Percentiles rank a stretch among this genome's conserved stretches.
phyloP scores from a whole-genome alignment of 768 basidiomycete genomes.

The Tephrocybe sp. region DNA sequence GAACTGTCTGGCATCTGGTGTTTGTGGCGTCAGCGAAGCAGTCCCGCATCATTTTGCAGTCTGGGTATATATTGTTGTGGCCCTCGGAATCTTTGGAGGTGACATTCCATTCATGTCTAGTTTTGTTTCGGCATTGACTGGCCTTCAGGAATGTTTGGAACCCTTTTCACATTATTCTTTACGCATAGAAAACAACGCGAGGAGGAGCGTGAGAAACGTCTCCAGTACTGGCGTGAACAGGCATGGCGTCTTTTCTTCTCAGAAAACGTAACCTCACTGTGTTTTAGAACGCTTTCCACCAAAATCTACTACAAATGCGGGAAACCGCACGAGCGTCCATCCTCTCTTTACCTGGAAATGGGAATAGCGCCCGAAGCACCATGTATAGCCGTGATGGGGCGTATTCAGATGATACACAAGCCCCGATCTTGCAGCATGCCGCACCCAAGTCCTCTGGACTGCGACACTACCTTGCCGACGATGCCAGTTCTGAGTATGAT shows the following conservation, averaged over 20 bases:
- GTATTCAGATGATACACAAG: slow-evolving; percentile 53
- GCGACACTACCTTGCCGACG: slow-evolving; percentile 51
- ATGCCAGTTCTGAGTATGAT: slow-evolving; percentile 49
- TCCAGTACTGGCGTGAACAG: slow-evolving; percentile 91
- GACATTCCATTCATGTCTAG: slow-evolving; percentile 20
- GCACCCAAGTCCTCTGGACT: slow-evolving; percentile 56
- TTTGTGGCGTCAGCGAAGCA: slow-evolving; percentile 64
- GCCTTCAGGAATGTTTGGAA: slow-evolving; percentile 68
- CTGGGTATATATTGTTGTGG: slow-evolving; percentile 76
- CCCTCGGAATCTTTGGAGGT: slow-evolving; percentile 73
- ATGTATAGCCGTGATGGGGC: slow-evolving; percentile 49
- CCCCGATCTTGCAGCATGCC: slow-evolving; percentile 51
- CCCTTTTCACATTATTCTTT: slow-evolving; percentile 66
- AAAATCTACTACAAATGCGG: slow-evolving; percentile 78
- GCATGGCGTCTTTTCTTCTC: slow-evolving; percentile 29
- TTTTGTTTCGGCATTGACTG: not conserved
- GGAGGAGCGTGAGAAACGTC: slow-evolving; percentile 76
- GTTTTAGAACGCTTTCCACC: slow-evolving; percentile 71
- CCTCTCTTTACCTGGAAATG: slow-evolving; percentile 50
- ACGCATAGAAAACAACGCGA: slow-evolving; percentile 73
- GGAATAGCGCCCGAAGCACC: slow-evolving; percentile 47
- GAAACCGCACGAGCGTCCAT: slow-evolving; percentile 71
- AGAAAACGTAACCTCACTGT: not conserved
- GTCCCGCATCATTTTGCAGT: slow-evolving; percentile 59
- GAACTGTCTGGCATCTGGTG: slow-evolving; percentile 64